phyloP scores from a whole-genome alignment of 306 rosid species.

The Fagus sylvatica region DNA sequence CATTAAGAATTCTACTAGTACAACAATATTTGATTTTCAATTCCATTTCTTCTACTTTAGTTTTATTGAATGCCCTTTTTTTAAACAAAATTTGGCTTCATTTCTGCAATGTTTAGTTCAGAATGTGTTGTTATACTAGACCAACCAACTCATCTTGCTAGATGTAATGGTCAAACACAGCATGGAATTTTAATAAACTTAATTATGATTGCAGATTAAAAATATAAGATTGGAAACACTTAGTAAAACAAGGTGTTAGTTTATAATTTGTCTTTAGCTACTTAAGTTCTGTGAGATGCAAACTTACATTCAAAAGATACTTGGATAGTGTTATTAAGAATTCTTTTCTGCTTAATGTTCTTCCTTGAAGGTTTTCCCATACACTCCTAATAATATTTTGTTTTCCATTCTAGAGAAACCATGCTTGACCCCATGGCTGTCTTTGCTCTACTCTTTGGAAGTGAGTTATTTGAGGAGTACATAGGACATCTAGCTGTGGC shows the following conservation, averaged over 20 bases:
- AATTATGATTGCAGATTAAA: neutral
- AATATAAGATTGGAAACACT: neutral
- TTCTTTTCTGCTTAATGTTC: neutral
- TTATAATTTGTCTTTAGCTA: too few species aligned
- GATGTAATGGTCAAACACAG: neutral
- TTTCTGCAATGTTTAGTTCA: too few species aligned
- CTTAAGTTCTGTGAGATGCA: neutral
- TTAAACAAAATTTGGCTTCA: too few species aligned
- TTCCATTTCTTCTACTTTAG: neutral
- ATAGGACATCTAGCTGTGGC: slow-evolving; percentile 88
- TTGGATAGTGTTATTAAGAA: neutral
- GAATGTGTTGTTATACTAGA: too few species aligned
- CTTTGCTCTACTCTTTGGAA: slow-evolving; percentile 85
- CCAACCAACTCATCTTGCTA: too few species aligned
- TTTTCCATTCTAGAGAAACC: slow-evolving; percentile 63
- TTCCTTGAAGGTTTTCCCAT: slow-evolving; percentile 1
- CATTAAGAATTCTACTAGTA: neutral
- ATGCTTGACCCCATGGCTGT: slow-evolving; percentile 92
- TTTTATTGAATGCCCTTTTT: too few species aligned
- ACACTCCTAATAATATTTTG: slow-evolving; percentile 4
- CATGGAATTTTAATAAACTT: neutral
- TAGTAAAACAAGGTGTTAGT: neutral
- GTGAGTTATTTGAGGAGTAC: slow-evolving; percentile 91
- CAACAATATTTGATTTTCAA: neutral
- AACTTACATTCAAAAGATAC: neutral